A percentile compares a stretch with the other conserved stretches of the same genome.
Evolutionary conservation across 169 alveolate species (phyloP).

Genomic region (Toxoplasma gondii): DNA sequence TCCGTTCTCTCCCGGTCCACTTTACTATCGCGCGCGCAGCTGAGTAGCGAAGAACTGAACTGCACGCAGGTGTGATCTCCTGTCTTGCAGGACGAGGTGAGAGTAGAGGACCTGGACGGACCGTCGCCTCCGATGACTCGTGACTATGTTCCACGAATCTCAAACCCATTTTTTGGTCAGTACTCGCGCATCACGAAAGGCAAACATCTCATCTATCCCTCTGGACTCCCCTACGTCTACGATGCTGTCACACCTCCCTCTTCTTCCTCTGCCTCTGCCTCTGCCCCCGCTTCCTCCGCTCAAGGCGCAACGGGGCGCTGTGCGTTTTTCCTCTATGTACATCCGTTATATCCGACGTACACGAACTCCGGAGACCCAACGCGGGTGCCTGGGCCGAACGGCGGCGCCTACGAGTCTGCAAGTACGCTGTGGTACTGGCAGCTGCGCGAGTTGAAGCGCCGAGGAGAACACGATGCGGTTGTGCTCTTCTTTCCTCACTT

Average conservation of each 20-base stretch:
- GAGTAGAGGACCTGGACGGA: neutral
- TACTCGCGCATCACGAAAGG: neutral
- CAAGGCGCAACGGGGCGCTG: neutral
- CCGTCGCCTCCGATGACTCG: neutral
- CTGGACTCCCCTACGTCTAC: neutral
- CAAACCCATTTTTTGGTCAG: neutral
- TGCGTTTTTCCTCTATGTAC: neutral
- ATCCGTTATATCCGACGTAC: neutral
- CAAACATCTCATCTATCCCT: neutral
- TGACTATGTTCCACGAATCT: neutral
- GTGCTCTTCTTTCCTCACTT: neutral
- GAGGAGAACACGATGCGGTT: neutral
- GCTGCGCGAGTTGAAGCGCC: neutral
- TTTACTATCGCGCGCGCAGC: too few species aligned
- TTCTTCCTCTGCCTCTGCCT: neutral
- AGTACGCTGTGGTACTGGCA: constrained; percentile 3
- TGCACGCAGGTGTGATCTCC: neutral
- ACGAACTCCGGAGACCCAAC: neutral
- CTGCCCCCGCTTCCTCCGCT: neutral
- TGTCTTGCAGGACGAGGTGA: neutral
- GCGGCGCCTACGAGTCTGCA: neutral
- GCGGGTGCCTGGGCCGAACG: neutral
- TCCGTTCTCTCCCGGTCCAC: neutral
- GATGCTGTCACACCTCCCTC: neutral
- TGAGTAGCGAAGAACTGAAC: too few species aligned